These are phyloP conservation scores for Craspedostauros australis DNA, from an alignment of 108 stramenopile genomes.

Conservation along the genomic window DNA sequence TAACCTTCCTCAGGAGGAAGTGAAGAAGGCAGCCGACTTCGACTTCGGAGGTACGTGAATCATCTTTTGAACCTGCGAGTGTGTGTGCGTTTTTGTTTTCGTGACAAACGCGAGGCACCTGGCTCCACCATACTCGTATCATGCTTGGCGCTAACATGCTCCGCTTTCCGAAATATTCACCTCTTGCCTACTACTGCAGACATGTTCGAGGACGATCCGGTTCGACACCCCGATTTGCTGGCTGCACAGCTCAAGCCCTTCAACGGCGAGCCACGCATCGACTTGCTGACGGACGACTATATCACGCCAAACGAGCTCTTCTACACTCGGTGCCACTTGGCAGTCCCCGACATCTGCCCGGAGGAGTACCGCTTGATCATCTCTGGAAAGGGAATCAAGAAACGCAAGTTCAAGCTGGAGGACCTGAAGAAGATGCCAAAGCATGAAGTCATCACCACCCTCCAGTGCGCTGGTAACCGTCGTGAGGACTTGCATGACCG, in stretches of 20 bases:
- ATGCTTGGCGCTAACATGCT: no score
- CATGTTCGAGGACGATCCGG: conserved; percentile 59
- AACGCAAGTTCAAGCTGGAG: conserved; percentile 45
- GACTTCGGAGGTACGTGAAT: no score
- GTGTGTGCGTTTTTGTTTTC: no score
- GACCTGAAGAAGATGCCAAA: conserved; percentile 65
- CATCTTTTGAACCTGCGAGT: no score
- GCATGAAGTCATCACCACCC: conserved; percentile 48
- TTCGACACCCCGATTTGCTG: conserved; percentile 34
- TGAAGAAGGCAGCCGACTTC: conserved; percentile 9
- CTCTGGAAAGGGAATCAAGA: conserved; percentile 36
- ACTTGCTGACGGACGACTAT: conserved; percentile 52
- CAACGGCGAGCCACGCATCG: conserved; percentile 64
- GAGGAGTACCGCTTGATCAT: conserved; percentile 53
- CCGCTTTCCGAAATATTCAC: no score
- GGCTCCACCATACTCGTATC: no score
- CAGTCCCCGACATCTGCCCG: conserved; percentile 61
- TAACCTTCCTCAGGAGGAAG: conserved; percentile 27
- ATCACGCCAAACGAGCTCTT: conserved; percentile 70
- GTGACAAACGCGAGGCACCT: no score
- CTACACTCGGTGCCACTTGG: conserved; percentile 77
- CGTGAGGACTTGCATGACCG: conserved; percentile 48
- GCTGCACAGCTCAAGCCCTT: conserved; percentile 46
- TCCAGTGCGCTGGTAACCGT: conserved; percentile 82
- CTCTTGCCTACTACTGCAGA: no score